Conservation (phyloP, 164 flowering plant genomes). For the Dillenia suffruticosa region DNA sequence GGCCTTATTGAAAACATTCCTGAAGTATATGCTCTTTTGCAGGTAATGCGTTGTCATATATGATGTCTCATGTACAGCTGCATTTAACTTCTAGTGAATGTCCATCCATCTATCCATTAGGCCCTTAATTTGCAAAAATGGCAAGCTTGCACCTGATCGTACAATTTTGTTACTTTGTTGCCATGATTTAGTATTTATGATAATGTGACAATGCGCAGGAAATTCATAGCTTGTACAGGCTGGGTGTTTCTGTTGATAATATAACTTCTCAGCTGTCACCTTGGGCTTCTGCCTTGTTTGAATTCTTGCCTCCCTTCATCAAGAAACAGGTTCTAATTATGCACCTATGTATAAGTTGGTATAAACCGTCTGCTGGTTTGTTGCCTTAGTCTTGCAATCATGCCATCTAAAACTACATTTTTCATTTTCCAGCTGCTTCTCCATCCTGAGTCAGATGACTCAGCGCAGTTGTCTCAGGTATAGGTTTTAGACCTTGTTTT, state of each 20-base stretch:
- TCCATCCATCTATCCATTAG: too few species aligned
- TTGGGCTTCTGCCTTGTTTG: conserved; percentile 97
- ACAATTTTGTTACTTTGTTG: too few species aligned
- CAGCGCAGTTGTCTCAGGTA: conserved; percentile 98
- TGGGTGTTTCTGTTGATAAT: conserved; percentile 69
- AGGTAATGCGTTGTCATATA: conserved; percentile 39
- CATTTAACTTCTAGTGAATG: too few species aligned
- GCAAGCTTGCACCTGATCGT: too few species aligned
- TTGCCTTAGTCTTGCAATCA: not conserved
- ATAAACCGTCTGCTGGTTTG: not conserved
- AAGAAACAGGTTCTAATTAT: conserved; percentile 68
- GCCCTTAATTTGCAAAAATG: too few species aligned
- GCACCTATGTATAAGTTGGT: conserved; percentile 1
- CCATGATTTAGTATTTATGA: too few species aligned
- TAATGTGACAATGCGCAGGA: conserved; percentile 41
- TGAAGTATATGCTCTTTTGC: conserved; percentile 90
- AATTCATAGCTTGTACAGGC: conserved; percentile 74
- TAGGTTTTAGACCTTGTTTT: conserved; percentile 1
- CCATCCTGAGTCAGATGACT: conserved; percentile 88
- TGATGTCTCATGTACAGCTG: too few species aligned
- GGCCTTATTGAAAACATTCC: conserved; percentile 98
- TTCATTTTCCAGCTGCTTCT: conserved; percentile 45
- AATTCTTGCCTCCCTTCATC: conserved; percentile 87
- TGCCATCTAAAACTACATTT: conserved; percentile 5
- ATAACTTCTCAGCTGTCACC: conserved; percentile 93